Percentiles rank a stretch among this genome's conserved stretches.
These are phyloP conservation scores for Fraxinus baroniana DNA, from an alignment of 305 asterid species.

Conservation along the genomic window DNA sequence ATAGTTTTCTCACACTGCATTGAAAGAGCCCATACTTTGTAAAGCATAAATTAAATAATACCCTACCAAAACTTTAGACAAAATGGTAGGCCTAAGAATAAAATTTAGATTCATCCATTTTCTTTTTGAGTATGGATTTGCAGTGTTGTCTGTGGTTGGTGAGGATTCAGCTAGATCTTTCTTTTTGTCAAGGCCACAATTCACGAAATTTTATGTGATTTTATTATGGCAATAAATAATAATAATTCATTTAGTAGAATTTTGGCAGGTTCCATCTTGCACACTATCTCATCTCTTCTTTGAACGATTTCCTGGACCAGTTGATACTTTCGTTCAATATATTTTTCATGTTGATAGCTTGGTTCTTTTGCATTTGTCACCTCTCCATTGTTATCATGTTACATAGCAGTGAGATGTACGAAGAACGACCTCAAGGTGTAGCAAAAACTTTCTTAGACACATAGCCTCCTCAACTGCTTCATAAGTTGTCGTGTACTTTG, in stretches of 20 bases:
- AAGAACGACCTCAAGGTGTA: background rate
- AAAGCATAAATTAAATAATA: slow-evolving; percentile 17
- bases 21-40: slow-evolving; percentile 21
- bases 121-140: background rate
- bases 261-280: background rate
- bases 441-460: background rate
- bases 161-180: slow-evolving; percentile 18
- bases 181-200: background rate
- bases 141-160: slow-evolving; percentile 25
- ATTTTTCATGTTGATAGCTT: background rate
- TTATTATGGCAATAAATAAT: slow-evolving; percentile 16
- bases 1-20: slow-evolving; percentile 40
- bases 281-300: background rate
- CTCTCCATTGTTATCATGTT: background rate
- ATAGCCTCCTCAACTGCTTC: background rate
- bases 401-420: background rate
- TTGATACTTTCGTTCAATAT: background rate
- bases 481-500: background rate
- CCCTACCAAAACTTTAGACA: slow-evolving; percentile 13
- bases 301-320: background rate
- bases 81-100: slow-evolving; percentile 1
- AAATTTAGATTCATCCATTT: slow-evolving; percentile 1
- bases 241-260: slow-evolving; percentile 17
- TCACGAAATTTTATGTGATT: background rate
- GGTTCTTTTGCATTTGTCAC: background rate